Percentiles rank a stretch among this genome's conserved stretches.
Evolutionary conservation across 192 early-diverging fungal genomes (phyloP).

Genomic region (Diversispora eburnea): DNA sequence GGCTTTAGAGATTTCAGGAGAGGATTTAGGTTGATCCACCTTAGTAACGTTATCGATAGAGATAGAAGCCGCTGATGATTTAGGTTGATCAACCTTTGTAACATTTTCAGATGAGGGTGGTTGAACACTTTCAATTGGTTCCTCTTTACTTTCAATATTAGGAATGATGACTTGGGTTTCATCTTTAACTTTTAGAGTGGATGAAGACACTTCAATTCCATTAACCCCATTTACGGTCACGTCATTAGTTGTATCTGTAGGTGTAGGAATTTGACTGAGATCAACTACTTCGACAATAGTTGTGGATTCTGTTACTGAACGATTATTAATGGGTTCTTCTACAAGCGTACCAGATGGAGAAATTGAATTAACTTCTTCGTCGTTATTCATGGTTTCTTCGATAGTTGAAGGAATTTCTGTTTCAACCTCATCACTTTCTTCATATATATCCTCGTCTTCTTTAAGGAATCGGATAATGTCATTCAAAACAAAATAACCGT

Average conservation of each 20-base stretch:
- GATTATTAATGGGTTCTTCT: slow-evolving; percentile 21
- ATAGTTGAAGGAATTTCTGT: not conserved
- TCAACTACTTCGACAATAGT: not conserved
- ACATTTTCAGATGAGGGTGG: no score
- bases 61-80: no score
- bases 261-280: not conserved
- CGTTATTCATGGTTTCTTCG: slow-evolving; percentile 4
- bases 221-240: no score
- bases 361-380: not conserved
- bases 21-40: no score
- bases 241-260: not conserved
- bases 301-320: not conserved
- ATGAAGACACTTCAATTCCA: no score
- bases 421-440: slow-evolving; percentile 37
- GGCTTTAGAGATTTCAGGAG: no score
- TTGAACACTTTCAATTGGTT: no score
- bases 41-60: no score
- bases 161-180: no score
- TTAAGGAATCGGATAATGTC: slow-evolving; percentile 92
- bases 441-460: slow-evolving; percentile 67
- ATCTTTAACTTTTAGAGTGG: no score
- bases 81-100: no score
- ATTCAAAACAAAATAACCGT: slow-evolving; percentile 90
- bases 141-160: no score
- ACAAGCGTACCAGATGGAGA: slow-evolving; percentile 16